phyloP scores from a whole-genome alignment of 192 early-diverging fungal species.

The Lobulomyces angularis region DNA sequence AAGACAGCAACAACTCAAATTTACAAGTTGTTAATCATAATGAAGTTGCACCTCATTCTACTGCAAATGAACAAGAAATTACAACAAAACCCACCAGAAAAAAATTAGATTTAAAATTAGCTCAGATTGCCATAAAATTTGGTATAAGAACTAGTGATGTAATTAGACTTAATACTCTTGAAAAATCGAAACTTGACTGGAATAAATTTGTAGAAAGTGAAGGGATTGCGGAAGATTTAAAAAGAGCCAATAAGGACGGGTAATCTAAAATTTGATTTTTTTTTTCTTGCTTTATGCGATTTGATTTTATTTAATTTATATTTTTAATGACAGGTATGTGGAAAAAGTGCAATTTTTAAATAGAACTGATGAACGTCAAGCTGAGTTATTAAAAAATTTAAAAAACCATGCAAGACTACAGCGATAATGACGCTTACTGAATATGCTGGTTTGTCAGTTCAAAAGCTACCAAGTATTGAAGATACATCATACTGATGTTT shows the following conservation, averaged over 20 bases:
- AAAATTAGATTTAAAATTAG: constrained; percentile 18
- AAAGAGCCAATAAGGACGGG: constrained; percentile 57
- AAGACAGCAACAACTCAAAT: no score
- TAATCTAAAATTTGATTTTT: constrained; percentile 2
- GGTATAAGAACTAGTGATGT: constrained; percentile 40
- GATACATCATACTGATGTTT: no score
- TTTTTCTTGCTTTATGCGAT: background rate
- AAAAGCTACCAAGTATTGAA: no score
- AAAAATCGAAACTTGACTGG: constrained; percentile 61
- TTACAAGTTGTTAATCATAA: no score
- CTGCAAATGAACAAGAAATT: no score
- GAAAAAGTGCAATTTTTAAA: constrained; percentile 59
- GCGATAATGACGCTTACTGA: no score
- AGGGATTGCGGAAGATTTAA: constrained; percentile 48
- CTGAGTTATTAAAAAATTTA: constrained; percentile 27
- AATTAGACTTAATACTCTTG: constrained; percentile 53
- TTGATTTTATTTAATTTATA: background rate
- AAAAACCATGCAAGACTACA: no score
- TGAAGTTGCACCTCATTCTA: no score
- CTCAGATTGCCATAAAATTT: constrained; percentile 15
- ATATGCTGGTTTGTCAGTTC: no score
- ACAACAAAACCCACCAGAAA: no score
- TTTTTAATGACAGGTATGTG: constrained; percentile 32
- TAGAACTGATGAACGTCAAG: constrained; percentile 46
- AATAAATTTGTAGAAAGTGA: constrained; percentile 45